Evolutionary conservation across 1,284 basidiomycete species (phyloP).

Genomic region (Malassezia cuniculi): DNA sequence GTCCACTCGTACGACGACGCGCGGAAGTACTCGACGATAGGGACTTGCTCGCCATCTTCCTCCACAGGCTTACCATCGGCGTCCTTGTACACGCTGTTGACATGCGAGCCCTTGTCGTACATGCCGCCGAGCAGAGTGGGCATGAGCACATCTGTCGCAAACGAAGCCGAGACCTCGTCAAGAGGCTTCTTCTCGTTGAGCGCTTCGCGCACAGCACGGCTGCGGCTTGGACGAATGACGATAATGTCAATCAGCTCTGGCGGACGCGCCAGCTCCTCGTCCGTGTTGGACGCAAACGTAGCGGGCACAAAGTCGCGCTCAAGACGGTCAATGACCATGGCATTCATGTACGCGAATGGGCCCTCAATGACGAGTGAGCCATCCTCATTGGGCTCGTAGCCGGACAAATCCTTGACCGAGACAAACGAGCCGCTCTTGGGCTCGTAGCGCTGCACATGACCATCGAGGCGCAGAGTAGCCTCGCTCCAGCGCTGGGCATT

Average conservation of each 20-base stretch:
- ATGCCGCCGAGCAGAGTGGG: conserved; percentile 22
- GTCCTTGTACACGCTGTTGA: conserved; percentile 17
- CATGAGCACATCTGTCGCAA: conserved; percentile 16
- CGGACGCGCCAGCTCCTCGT: conserved; percentile 18
- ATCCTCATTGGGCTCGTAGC: not conserved
- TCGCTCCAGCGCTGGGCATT: conserved; percentile 64
- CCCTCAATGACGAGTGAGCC: conserved; percentile 48
- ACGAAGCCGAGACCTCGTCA: conserved; percentile 1
- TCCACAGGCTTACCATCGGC: conserved; percentile 5
- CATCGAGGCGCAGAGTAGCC: conserved; percentile 52
- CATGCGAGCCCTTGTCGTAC: conserved; percentile 31
- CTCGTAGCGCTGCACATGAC: conserved; percentile 53
- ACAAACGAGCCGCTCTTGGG: conserved; percentile 50
- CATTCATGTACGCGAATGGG: conserved; percentile 71
- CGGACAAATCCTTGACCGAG: not conserved
- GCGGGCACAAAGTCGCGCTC: conserved; percentile 67
- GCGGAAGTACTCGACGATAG: conserved; percentile 67
- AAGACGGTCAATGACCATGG: conserved; percentile 66
- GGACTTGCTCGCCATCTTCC: conserved; percentile 49
- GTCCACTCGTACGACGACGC: conserved; percentile 70
- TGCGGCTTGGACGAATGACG: conserved; percentile 61
- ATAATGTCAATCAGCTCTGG: conserved; percentile 58
- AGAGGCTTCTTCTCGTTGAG: no score
- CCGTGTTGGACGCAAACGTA: conserved; percentile 49
- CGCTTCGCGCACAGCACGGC: not conserved